A percentile compares a stretch with the other conserved stretches of the same genome.
phyloP scores from a whole-genome alignment of 805 yeast genomes.

The Saccharomycopsis javanensis region DNA sequence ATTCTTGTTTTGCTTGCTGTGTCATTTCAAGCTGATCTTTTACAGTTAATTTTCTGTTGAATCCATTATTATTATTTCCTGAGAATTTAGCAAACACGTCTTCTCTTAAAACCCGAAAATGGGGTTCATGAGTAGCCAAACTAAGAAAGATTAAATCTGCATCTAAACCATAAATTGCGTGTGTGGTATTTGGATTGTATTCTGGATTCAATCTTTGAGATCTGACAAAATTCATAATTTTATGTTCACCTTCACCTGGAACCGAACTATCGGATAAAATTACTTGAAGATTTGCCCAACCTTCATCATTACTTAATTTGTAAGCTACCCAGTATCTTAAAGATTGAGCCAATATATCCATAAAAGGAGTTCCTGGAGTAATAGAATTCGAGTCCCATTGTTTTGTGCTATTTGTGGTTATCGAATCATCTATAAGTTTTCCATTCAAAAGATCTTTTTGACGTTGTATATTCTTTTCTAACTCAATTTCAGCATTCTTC shows the following conservation, averaged over 20 bases:
- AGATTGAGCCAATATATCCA: slow-evolving; percentile 79
- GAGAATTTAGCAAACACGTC: slow-evolving; percentile 82
- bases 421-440: slow-evolving; percentile 63
- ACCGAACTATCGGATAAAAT: slow-evolving; percentile 92
- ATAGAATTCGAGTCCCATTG: slow-evolving; percentile 95
- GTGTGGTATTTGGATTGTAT: slow-evolving; percentile 89
- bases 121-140: slow-evolving; percentile 96
- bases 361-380: slow-evolving; percentile 98
- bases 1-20: slow-evolving; percentile 40
- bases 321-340: slow-evolving; percentile 88
- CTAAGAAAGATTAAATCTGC: slow-evolving; percentile 96
- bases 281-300: slow-evolving; percentile 84
- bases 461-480: slow-evolving; percentile 38
- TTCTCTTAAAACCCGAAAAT: slow-evolving; percentile 86
- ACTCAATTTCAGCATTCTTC: slow-evolving; percentile 61
- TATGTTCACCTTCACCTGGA: slow-evolving; percentile 99
- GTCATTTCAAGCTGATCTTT: slow-evolving; percentile 48
- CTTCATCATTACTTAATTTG: slow-evolving; percentile 81
- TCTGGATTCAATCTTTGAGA: slow-evolving; percentile 79
- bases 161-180: slow-evolving; percentile 93
- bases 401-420: slow-evolving; percentile 47
- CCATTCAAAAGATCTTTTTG: slow-evolving; percentile 40
- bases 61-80: slow-evolving; percentile 24
- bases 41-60: slow-evolving; percentile 31
- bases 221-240: slow-evolving; percentile 91